Evolutionary conservation across 1,139 yeast genomes (phyloP), one percentile per base, ranked within the genome.

Genomic region (Dujonia santamariae): DNA sequence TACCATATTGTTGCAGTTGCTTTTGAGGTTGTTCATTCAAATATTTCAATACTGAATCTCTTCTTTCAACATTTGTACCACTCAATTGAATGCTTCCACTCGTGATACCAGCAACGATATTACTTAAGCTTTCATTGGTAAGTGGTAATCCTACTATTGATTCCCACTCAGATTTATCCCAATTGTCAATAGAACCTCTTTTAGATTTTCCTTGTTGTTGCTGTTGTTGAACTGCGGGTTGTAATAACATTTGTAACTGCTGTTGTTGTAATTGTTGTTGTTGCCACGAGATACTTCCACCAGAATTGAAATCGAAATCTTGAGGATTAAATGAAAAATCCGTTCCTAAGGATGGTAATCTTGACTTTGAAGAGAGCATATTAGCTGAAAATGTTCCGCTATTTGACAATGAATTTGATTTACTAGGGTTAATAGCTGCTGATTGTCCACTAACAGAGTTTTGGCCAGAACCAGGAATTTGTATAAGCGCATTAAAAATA

Each of bases 231-330:
- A 37, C 30, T 32, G 40, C 12, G 32, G 28, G 26, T 30, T 27
- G 31, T 26, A 20, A 29, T 19, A 19, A 15, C 16, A 15, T 7
- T 27, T 27, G 30, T 19, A 13, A 18, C 31, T 28, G 42, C 29
- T 39, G 45, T 13, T 26, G 36, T 29, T 39, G 38, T 28, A 15
- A 40, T 29, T 28, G 36, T 11, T 17, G 32, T 12, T 48, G 53
- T 33, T 43, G 53, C 59, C 64, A 60, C n/a, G 59, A 57, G 12
- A 64, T 44, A 8, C 61, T 42, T 35, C 61, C 60, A 19, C 64
- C 56, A 31, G 61, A 42, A 38, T 70, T 64, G 26, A 65, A 62
- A 39, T 73, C 78, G 38, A 72, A 59, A 39, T 71, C 78, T 37
- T 61, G 67, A 9, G 59, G 37, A 3, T 62, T 46, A 13, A 61